Base-by-base conservation (phyloP, 441 rosid species). In the Eruca vesicaria region DNA sequence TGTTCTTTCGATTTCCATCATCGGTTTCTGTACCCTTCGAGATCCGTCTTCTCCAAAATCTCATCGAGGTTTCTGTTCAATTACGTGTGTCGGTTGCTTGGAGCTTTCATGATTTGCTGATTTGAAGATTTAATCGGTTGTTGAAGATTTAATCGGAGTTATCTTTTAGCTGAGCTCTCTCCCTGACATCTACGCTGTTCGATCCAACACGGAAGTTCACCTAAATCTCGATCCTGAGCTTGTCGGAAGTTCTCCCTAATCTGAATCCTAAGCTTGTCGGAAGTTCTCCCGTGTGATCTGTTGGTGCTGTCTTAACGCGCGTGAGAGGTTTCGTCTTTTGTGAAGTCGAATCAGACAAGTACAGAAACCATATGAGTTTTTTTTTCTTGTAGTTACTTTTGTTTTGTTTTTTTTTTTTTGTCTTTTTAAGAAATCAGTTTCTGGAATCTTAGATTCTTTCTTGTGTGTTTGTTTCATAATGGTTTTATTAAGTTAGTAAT, bases 321-420 rank as follows among this genome's bases (percentile, higher is more conserved):
- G 29, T 43, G 52, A 18, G 71, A 48, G 68, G 63, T 59, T 66
- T 71, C 72, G 38, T 19, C 10, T 29, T 28, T 19, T 29, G 29
- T 48, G 68, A 65, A 77, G 72, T 48, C 80, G 20, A 71, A 45
- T 65, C 58, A 77, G 64, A 71, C 28, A 63, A 77, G 80, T 77
- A 77, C 60, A 77, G 70, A 77, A 45, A 29, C 1, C 23, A 50
- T 32, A 19, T 62, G 58, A 69, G 66, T 55, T 62, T 61, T 55
- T 62, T 61, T 75, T 4, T 41, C 16, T 57, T 70, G 75, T 76
- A 76, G 20, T 58, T 64, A 23, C 12, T 11, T 15, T 57, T 57
- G 7, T 57, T 58, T 70, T 14, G 16, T 7, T 41, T 69, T 3
- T 55, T 50, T 28, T 9, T 14, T 23, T 23, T 3, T 23, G 26